phyloP scores from a whole-genome alignment of 1,284 basidiomycete genomes.

The Moesziomyces parantarcticus region DNA sequence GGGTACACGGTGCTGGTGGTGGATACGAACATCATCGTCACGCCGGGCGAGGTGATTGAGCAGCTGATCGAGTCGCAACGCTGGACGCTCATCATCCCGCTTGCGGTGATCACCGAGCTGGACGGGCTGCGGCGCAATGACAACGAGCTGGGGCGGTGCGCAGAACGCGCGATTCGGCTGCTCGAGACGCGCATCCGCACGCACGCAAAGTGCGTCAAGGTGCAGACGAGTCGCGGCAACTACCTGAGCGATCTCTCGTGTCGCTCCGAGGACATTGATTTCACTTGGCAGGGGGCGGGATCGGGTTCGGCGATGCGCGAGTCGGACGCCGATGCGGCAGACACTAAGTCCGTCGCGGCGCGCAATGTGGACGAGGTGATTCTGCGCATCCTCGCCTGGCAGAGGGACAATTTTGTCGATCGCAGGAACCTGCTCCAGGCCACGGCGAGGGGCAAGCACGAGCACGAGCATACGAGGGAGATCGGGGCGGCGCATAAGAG shows the following conservation, averaged over 20 bases:
- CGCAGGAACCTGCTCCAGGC: conserved; percentile 74
- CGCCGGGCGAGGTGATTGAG: conserved; percentile 48
- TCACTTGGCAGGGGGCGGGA: conserved; percentile 65
- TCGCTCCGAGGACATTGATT: conserved; percentile 85
- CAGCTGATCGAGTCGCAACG: conserved; percentile 80
- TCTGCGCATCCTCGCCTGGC: conserved; percentile 89
- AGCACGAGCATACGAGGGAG: background rate
- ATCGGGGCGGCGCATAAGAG: conserved; percentile 77
- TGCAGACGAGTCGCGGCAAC: conserved; percentile 94
- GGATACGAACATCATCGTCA: conserved; percentile 89
- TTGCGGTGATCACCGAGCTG: conserved; percentile 87
- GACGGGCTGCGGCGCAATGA: conserved; percentile 83
- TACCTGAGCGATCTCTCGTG: conserved; percentile 86
- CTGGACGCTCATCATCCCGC: conserved; percentile 89
- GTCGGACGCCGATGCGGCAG: conserved; percentile 1
- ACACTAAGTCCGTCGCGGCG: conserved; percentile 70
- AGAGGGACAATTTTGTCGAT: conserved; percentile 89
- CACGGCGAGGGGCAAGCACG: conserved; percentile 12
- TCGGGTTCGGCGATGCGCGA: background rate
- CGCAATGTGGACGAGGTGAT: conserved; percentile 95
- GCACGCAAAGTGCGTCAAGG: conserved; percentile 82
- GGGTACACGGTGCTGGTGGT: conserved; percentile 91
- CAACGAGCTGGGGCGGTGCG: conserved; percentile 75
- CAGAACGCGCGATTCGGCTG: conserved; percentile 78
- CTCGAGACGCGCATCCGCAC: conserved; percentile 80